Evolutionary conservation across 768 basidiomycete genomes (phyloP).

Genomic region (Lactarius sp.): DNA sequence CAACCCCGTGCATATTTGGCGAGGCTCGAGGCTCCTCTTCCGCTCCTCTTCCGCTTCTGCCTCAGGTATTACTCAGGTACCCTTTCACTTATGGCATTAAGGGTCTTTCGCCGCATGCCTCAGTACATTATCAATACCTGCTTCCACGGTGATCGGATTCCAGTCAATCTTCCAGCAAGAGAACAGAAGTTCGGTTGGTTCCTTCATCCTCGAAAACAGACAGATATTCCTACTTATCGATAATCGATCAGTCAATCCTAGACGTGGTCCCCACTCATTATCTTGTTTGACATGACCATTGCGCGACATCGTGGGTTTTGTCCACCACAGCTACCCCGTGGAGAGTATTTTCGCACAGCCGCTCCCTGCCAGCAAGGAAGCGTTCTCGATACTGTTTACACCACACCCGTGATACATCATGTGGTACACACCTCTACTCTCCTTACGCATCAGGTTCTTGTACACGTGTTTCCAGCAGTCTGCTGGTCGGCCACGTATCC

Average conservation of each 20-base stretch:
- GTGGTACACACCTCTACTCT: not conserved
- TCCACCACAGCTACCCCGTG: not conserved
- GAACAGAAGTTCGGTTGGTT: not conserved
- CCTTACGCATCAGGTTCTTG: not conserved
- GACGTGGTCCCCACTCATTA: not conserved
- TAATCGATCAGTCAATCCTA: not conserved
- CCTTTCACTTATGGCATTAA: conserved; percentile 7
- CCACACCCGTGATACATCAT: conserved; percentile 4
- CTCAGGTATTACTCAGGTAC: conserved; percentile 3
- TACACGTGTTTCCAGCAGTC: conserved; percentile 3
- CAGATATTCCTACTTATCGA: not conserved
- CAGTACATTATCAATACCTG: not conserved
- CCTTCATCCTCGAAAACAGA: not conserved
- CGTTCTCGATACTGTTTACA: not conserved
- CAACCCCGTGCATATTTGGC: not conserved
- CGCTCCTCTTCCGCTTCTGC: not conserved
- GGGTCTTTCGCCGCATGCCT: not conserved
- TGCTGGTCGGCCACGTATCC: not conserved
- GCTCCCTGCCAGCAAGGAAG: not conserved
- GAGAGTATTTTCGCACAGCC: not conserved
- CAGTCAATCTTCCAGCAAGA: not conserved
- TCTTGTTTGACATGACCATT: not conserved
- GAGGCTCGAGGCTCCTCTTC: not conserved
- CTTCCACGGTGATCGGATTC: not conserved
- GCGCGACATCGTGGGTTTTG: not conserved